These are phyloP conservation scores for Pythium vanterpoolii DNA, from an alignment of 352 stramenopile species.

Conservation along the genomic window DNA sequence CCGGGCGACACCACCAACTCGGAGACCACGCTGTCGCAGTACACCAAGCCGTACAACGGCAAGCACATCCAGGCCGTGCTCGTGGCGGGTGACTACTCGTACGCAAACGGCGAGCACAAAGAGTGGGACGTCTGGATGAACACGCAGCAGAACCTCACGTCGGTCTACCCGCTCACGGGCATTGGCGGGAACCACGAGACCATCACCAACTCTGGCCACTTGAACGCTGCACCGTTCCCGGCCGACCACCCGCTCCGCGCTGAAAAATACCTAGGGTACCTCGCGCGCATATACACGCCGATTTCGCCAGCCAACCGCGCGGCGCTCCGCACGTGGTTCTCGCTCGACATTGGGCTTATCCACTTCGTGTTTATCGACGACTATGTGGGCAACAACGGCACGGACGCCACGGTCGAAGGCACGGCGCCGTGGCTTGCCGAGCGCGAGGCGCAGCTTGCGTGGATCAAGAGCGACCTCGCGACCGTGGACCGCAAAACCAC, in stretches of 20 bases:
- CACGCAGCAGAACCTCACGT: constrained; percentile 7
- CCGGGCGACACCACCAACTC: constrained; percentile 9
- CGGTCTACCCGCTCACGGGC: constrained; percentile 7
- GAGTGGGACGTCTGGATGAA: constrained; percentile 12
- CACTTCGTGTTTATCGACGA: constrained; percentile 13
- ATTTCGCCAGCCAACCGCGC: background rate
- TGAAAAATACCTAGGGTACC: constrained; percentile 10
- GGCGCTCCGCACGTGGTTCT: constrained; percentile 6
- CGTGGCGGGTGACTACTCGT: constrained; percentile 6
- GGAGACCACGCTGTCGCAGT: constrained; percentile 7
- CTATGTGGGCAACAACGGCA: constrained; percentile 9
- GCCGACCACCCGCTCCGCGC: background rate
- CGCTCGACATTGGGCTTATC: constrained; percentile 10
- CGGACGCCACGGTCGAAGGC: constrained; percentile 3
- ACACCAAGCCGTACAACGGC: constrained; percentile 5
- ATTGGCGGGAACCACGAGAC: constrained; percentile 12
- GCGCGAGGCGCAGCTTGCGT: constrained; percentile 8
- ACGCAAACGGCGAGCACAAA: constrained; percentile 7
- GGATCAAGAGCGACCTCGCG: constrained; percentile 9
- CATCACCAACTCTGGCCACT: constrained; percentile 3
- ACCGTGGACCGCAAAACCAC: constrained; percentile 1
- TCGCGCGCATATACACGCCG: constrained; percentile 9
- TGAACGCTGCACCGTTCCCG: background rate
- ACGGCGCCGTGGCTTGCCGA: constrained; percentile 8
- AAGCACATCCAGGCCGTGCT: constrained; percentile 7